Conservation (phyloP, 2,329 filamentous ascomycete species). For the Periconia macrospinosa region DNA sequence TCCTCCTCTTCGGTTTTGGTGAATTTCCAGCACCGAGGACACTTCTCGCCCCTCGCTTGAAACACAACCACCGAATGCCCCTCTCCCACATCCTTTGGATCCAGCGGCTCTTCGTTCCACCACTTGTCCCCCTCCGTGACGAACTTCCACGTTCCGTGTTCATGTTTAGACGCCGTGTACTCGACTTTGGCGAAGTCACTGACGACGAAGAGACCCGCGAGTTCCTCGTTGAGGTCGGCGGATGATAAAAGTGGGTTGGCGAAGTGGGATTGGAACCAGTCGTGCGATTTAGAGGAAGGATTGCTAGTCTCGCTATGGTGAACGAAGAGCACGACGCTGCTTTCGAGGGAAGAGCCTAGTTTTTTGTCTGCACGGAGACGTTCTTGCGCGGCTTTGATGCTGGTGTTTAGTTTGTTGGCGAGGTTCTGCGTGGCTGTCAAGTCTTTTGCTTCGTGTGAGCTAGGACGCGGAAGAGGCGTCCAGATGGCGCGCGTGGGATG, state of each 20-base stretch:
- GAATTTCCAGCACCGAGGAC: slow-evolving; percentile 87
- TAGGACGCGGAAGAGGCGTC: slow-evolving; percentile 19
- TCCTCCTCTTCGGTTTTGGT: slow-evolving; percentile 66
- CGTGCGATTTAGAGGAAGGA: not conserved
- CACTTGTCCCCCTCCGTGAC: slow-evolving; percentile 12
- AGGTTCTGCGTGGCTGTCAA: slow-evolving; percentile 31
- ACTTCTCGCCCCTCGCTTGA: slow-evolving; percentile 66
- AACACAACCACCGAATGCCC: slow-evolving; percentile 31
- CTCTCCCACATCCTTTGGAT: slow-evolving; percentile 30
- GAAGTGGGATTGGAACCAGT: not conserved
- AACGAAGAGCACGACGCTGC: slow-evolving; percentile 62
- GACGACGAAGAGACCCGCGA: slow-evolving; percentile 49
- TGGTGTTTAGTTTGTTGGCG: slow-evolving; percentile 57
- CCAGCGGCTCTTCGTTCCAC: slow-evolving; percentile 20
- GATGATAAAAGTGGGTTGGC: not conserved
- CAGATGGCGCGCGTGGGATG: slow-evolving; percentile 32
- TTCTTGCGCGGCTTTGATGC: slow-evolving; percentile 77
- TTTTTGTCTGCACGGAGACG: slow-evolving; percentile 69
- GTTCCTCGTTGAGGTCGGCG: slow-evolving; percentile 27
- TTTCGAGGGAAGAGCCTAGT: slow-evolving; percentile 80
- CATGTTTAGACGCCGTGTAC: slow-evolving; percentile 1
- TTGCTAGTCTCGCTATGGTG: not conserved
- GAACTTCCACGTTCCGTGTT: slow-evolving; percentile 9
- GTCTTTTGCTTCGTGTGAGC: slow-evolving; percentile 12
- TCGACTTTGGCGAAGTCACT: slow-evolving; percentile 32